Evolutionary conservation across 176 grass and related monocot species (phyloP).

Genomic region (Puya raimondii): DNA sequence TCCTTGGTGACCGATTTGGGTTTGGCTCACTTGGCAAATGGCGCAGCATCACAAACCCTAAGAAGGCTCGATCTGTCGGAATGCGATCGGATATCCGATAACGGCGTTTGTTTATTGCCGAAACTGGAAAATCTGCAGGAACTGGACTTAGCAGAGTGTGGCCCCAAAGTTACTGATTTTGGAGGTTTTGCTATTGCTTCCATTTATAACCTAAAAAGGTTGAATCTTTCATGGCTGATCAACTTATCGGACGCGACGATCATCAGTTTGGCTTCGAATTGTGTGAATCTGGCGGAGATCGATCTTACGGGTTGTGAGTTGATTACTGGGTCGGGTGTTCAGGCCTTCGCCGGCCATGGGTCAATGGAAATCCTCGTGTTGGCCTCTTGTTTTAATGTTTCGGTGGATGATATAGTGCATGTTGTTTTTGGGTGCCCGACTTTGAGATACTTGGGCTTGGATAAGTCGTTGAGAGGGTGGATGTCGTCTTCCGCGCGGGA

Average conservation of each 20-base stretch:
- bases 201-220: neutral
- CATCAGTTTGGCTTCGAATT: neutral
- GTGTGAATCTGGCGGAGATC: constrained; percentile 6
- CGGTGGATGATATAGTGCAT: neutral
- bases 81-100: constrained; percentile 6
- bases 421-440: neutral
- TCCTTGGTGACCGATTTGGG: constrained; percentile 4
- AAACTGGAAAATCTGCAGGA: neutral
- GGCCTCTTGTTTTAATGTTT: neutral
- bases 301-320: constrained; percentile 6
- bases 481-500: constrained; percentile 8
- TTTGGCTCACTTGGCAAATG: neutral
- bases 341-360: neutral
- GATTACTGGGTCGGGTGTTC: constrained; percentile 1
- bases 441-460: constrained; percentile 8
- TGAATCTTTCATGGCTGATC: constrained; percentile 3
- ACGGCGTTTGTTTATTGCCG: neutral
- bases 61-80: constrained; percentile 4
- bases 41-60: neutral
- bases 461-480: neutral
- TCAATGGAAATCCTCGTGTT: constrained; percentile 6
- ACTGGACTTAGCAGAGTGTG: constrained; percentile 1
- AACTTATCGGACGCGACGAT: constrained; percentile 1
- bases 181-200: neutral
- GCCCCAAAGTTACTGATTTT: neutral